Evolutionary conservation across 257 asterid species (phyloP).

Genomic region (Cordia subcordata): DNA sequence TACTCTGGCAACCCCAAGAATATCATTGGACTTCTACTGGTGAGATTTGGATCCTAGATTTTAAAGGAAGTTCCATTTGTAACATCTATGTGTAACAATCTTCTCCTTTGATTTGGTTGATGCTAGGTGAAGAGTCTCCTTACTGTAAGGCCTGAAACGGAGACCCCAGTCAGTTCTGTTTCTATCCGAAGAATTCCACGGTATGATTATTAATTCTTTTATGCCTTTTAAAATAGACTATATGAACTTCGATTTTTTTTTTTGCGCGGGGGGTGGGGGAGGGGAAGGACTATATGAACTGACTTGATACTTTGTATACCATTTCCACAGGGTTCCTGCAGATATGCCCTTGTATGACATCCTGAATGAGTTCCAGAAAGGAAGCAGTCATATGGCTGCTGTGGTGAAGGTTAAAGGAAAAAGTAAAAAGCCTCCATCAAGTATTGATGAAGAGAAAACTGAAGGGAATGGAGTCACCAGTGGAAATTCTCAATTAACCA

Average conservation of each 20-base stretch:
- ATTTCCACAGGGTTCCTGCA: slow-evolving; percentile 67
- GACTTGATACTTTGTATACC: slow-evolving; percentile 3
- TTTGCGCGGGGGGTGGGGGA: too few relatives aligned
- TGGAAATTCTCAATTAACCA: slow-evolving; percentile 31
- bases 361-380: slow-evolving; percentile 81
- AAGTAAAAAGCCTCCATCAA: slow-evolving; percentile 37
- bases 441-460: slow-evolving; percentile 32
- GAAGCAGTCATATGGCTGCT: slow-evolving; percentile 93
- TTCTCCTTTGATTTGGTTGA: not conserved
- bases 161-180: slow-evolving; percentile 82
- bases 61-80: not conserved
- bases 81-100: not conserved
- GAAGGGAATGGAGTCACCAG: slow-evolving; percentile 35
- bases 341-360: slow-evolving; percentile 93
- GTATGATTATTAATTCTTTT: slow-evolving; percentile 28
- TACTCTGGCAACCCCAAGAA: slow-evolving; percentile 70
- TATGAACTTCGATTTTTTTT: too few relatives aligned
- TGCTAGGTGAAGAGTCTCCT: slow-evolving; percentile 83
- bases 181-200: slow-evolving; percentile 89
- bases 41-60: slow-evolving; percentile 18
- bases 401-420: slow-evolving; percentile 62
- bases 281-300: slow-evolving; percentile 3
- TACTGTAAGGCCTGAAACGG: slow-evolving; percentile 83
- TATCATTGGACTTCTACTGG: slow-evolving; percentile 81
- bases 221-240: not conserved